A percentile compares a stretch with the other conserved stretches of the same genome.
Conservation (phyloP, 164 flowering plant species). For the Tetrastigma voinierianum region DNA sequence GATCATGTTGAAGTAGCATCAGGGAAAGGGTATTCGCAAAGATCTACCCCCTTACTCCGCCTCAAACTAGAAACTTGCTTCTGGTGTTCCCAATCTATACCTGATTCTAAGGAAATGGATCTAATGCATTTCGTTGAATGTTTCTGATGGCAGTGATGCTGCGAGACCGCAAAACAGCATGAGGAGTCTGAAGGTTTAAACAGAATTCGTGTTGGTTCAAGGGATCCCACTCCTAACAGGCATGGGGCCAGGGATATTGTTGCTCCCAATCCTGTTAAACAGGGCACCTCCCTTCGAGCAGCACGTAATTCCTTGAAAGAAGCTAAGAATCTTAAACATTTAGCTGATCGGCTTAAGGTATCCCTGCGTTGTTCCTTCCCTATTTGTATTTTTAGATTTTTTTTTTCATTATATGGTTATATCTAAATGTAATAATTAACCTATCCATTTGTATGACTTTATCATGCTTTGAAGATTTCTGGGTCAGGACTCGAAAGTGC, state of each 20-base stretch:
- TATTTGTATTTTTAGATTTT: constrained; percentile 10
- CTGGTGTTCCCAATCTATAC: constrained; percentile 17
- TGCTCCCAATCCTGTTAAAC: constrained; percentile 65
- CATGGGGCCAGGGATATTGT: constrained; percentile 43
- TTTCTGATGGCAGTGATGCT: constrained; percentile 32
- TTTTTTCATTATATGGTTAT: not conserved
- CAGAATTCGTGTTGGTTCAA: constrained; percentile 28
- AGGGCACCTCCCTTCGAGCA: constrained; percentile 59
- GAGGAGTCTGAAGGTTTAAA: constrained; percentile 44
- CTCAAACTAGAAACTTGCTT: constrained; percentile 30
- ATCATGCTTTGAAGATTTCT: constrained; percentile 43
- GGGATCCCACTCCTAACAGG: constrained; percentile 45
- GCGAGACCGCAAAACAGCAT: constrained; percentile 30
- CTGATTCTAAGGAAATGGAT: constrained; percentile 33
- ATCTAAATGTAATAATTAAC: no score
- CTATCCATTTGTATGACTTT: constrained; percentile 7
- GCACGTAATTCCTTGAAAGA: constrained; percentile 77
- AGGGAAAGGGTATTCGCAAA: constrained; percentile 34
- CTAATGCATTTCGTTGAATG: constrained; percentile 30
- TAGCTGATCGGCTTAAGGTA: constrained; percentile 88
- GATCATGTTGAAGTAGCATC: constrained; percentile 30
- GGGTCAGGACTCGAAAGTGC: constrained; percentile 51
- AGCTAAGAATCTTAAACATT: constrained; percentile 82
- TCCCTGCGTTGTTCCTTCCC: no score
- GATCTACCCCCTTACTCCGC: constrained; percentile 34